Percentiles rank a stretch among this genome's conserved stretches.
Conservation (phyloP, 1,139 yeast genomes). For the Saccharomyces hybrid region DNA sequence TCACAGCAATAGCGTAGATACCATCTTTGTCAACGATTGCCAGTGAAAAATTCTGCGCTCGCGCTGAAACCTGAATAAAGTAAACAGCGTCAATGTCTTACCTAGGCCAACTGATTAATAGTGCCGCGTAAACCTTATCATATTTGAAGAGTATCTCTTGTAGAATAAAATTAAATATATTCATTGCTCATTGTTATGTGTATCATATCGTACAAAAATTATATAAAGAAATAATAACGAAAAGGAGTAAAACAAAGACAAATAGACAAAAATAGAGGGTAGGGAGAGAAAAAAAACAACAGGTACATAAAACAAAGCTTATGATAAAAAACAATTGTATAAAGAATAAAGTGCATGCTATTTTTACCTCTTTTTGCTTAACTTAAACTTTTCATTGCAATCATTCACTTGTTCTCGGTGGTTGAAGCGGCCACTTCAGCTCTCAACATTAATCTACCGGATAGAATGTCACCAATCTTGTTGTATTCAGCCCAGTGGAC, state of each 20-base stretch:
- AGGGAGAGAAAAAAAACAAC: neutral
- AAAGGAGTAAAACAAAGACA: neutral
- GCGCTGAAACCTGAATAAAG: neutral
- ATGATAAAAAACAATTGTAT: neutral
- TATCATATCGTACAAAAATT: constrained; percentile 1
- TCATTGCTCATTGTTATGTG: constrained; percentile 1
- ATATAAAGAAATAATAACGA: neutral
- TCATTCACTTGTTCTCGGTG: too few relatives aligned
- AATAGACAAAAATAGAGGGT: neutral
- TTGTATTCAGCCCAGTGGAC: too few relatives aligned
- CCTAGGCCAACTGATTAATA: neutral
- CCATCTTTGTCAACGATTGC: neutral
- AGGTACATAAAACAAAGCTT: neutral
- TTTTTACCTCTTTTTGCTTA: too few relatives aligned
- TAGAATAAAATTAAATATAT: neutral
- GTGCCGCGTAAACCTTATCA: neutral
- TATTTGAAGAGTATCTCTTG: neutral
- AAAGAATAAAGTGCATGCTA: neutral
- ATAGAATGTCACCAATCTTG: too few relatives aligned
- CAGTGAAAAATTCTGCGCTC: neutral
- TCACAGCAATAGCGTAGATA: neutral
- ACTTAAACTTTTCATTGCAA: too few relatives aligned
- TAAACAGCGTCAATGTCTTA: too few relatives aligned
- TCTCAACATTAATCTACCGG: too few relatives aligned
- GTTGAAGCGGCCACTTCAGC: too few relatives aligned